Base-by-base conservation (phyloP, 306 rosid genomes). In the Malus orientalis region DNA sequence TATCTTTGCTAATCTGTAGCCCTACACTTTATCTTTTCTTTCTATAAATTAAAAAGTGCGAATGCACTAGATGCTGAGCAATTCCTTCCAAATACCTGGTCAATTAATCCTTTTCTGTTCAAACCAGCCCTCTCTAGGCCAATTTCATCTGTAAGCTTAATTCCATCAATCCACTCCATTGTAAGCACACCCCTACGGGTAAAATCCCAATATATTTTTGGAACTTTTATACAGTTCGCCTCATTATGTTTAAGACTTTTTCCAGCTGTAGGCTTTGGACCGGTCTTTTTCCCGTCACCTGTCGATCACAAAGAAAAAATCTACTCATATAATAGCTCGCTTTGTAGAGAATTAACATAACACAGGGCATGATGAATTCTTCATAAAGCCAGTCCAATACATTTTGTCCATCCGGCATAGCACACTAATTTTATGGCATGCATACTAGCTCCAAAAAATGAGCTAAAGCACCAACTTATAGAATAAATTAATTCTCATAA, bases 121-220 rank as follows among this genome's bases (percentile, higher is more conserved):
- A 95, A 80, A 78, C 84, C 80, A 79, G 97, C 99, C 78, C 76
- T 75, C 69, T 69, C 79, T 85, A 95, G 78, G 33, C 89, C 81
- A 23, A 47, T 67, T 82, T 90, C 93, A 87, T 95, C 96, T 9
- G 99, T 92, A 76, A 95, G 97, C 91, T 95, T 95, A 73, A 95
- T 92, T 73, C 97, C 97, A 84, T 95, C 96, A 63, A 95, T 47
- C 97, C 99, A 95, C 78, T 95, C 99, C 99, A 92, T 95, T 40
- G 99, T 95, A 81, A 95, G 90, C 83, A 95, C 86, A 60, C 93
- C 91, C 47, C 87, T 70, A 73, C 88, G 74, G 15, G 96, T 92
- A 76, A 84, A 67, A 67, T 88, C 86, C 99, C 99, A 95, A 73
- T 86, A 95, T 84, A 95, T 95, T 88, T 92, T 95, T 73, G 99